Conservation (phyloP, 2,329 filamentous ascomycete species). For the Herpotrichia juniperi region DNA sequence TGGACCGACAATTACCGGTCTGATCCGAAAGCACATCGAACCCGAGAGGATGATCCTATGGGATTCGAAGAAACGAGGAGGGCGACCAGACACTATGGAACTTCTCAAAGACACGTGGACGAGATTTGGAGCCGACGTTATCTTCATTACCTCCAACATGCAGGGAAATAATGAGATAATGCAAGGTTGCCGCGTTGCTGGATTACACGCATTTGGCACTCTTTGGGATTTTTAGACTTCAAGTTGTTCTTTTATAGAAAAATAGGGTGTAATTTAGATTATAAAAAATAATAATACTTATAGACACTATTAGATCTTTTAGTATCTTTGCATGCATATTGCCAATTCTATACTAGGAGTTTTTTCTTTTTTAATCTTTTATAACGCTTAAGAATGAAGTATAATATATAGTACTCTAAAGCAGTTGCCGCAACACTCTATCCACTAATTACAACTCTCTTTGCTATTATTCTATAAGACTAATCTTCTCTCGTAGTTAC, state of each 20-base stretch:
- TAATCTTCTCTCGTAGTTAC: no score
- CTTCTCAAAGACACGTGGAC: constrained; percentile 41
- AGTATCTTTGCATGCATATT: neutral
- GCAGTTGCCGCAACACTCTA: no score
- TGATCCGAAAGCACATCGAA: constrained; percentile 39
- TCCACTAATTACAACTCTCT: no score
- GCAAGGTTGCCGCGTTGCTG: constrained; percentile 37
- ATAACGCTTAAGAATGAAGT: no score
- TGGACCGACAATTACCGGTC: constrained; percentile 38
- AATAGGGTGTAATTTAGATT: neutral
- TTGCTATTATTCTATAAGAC: no score
- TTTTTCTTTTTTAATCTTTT: no score
- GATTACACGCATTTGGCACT: constrained; percentile 43
- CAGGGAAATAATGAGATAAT: constrained; percentile 47
- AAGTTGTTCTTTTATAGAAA: neutral
- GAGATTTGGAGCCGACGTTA: constrained; percentile 40
- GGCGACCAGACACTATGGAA: constrained; percentile 39
- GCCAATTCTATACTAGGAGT: neutral
- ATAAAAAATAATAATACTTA: neutral
- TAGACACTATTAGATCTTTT: neutral
- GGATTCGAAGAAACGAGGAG: constrained; percentile 44
- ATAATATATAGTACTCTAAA: no score
- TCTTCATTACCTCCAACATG: constrained; percentile 44
- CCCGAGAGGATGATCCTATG: constrained; percentile 45
- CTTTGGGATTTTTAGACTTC: constrained; percentile 39